phyloP scores from a whole-genome alignment of 2,329 filamentous ascomycete genomes.

The Sordariomycetes sp. region DNA sequence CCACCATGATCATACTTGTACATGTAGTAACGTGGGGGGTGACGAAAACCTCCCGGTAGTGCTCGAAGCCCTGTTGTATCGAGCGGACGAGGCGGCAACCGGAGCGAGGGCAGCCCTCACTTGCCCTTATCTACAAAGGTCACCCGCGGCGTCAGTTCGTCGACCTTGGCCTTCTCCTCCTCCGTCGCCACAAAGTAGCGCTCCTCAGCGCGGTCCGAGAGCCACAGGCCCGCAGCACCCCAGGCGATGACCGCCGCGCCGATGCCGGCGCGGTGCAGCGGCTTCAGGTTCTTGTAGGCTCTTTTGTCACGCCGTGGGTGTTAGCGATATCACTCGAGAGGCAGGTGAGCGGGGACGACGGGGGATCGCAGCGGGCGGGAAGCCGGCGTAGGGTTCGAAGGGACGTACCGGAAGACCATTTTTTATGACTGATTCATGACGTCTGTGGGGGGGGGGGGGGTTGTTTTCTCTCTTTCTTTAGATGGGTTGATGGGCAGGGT shows the following conservation, averaged over 20 bases:
- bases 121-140: constrained; percentile 38
- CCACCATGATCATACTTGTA: no score
- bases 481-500: no score
- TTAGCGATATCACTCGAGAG: background rate
- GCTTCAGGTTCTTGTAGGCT: constrained; percentile 60
- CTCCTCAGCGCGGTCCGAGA: constrained; percentile 64
- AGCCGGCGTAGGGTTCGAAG: background rate
- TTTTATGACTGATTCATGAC: background rate
- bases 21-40: no score
- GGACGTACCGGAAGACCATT: constrained; percentile 2
- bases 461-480: background rate
- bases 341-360: background rate
- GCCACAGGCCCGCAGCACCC: constrained; percentile 61
- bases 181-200: constrained; percentile 61
- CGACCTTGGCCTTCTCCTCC: constrained; percentile 59
- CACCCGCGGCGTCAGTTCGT: constrained; percentile 51
- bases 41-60: no score
- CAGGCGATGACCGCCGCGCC: constrained; percentile 69
- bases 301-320: constrained; percentile 21
- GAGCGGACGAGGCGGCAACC: no score
- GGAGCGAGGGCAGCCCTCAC: background rate
- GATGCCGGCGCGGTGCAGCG: constrained; percentile 59
- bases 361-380: background rate
- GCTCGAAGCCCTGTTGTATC: no score
- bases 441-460: background rate